Evolutionary conservation across 106 monocot genomes (phyloP), one percentile per base, ranked within the genome.

Genomic region (Allium sativum): DNA sequence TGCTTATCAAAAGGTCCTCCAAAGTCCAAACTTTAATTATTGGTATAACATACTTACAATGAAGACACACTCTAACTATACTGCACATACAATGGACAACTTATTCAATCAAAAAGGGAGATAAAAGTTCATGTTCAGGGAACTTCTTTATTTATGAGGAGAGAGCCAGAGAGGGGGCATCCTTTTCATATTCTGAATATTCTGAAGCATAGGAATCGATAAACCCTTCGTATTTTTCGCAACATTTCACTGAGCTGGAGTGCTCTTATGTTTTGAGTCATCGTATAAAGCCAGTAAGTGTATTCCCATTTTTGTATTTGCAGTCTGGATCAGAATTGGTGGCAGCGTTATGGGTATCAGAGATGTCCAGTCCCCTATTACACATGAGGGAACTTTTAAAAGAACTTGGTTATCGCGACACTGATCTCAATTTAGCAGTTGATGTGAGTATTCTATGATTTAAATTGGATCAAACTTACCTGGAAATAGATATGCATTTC

Each of bases 271-370:
- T 21, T 58, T 58, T 15, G 22, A 40, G n/a, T 40, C 41, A 15
- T 31, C 2, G 1, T 31, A 31, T 31, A 31, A 31, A 1, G 31
- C 31, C 31, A 14, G n/a, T 42, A 15, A 7, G 8, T 40, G n/a
- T 1, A 3, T 31, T 31, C 31, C 31, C 1, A 1, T 31, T 12
- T 18, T 68, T 46, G 21, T 12, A 58, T 59, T 59, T 43, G 40
- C 41, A 70, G 70, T 70, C 53, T 45, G 70, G 61, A 14, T 70
- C 70, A 13, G 70, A 70, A 59, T 44, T 70, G 70, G 70, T 70
- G 18, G 70, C 70, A 2, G 52, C 70, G 3, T 45, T 70, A 21
- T 70, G 70, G 70, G 45, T 70, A 52, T 53, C 70, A 14, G 70
- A 70, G 61, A 70, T 70, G 43, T 70, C 70, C 17, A 65, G 64